phyloP scores from a whole-genome alignment of 2,329 filamentous ascomycete genomes.

The Ambrosiella cleistominuta region DNA sequence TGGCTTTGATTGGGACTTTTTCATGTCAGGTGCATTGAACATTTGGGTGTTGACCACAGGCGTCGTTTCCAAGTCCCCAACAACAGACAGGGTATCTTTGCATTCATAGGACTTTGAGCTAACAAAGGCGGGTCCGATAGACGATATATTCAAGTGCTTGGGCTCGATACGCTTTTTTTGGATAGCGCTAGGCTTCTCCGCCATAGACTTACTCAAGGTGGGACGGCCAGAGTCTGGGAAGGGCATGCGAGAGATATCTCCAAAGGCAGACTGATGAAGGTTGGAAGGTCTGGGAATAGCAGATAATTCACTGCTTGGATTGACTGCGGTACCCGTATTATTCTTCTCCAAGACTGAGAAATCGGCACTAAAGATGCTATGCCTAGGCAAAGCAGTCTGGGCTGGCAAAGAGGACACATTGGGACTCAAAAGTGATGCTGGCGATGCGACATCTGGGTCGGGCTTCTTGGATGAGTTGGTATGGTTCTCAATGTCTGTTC shows the following conservation, averaged over 20 bases:
- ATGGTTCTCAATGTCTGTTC: not conserved
- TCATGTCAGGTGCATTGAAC: not conserved
- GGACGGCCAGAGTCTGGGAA: not conserved
- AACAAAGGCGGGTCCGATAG: not conserved
- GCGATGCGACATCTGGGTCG: too few relatives aligned
- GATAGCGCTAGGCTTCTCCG: not conserved
- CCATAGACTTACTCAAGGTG: not conserved
- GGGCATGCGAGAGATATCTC: not conserved
- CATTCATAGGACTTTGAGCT: too few relatives aligned
- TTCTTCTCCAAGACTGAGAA: too few relatives aligned
- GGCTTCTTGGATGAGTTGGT: not conserved
- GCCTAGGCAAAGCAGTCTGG: not conserved
- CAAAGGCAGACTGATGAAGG: not conserved
- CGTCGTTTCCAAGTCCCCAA: conserved; percentile 9
- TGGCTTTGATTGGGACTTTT: not conserved
- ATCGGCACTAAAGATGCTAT: too few relatives aligned
- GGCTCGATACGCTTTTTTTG: not conserved
- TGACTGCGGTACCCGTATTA: not conserved
- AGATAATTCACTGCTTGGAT: not conserved
- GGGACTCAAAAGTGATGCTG: too few relatives aligned
- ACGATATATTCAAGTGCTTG: not conserved
- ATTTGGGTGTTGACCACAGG: not conserved
- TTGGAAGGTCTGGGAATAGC: not conserved
- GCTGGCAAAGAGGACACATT: too few relatives aligned
- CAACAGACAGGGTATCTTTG: conserved; percentile 3